Base-by-base conservation (phyloP, 2,329 filamentous ascomycete genomes). In the Akanthomyces lecanii region DNA sequence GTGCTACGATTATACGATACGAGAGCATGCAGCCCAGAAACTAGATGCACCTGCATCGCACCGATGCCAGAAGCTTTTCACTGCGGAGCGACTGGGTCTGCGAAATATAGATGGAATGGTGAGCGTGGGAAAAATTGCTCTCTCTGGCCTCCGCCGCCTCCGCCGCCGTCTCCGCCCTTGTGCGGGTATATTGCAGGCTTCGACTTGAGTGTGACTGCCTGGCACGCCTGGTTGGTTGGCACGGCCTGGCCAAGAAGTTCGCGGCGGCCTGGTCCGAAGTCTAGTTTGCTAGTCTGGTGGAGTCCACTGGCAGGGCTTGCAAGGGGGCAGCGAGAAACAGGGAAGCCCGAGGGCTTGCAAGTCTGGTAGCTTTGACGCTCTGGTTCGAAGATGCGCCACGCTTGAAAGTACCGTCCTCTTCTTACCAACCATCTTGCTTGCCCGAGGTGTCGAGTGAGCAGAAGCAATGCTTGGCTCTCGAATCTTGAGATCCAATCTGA, bases 211-310 rank as follows among this genome's bases (percentile, higher is more conserved):
- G 33, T 36, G 33, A 36, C 5, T 33, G 30, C 30, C 30, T 33
- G 30, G 30, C 30, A 21, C 21, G 21, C 21, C 21, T 21, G 21
- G 21, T 21, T 21, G 28, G 28, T 30, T 30, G 28, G 28, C 28
- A 30, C 28, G 28, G 28, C 33, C 16, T 11, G 36, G 23, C 21
- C 47, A 50, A 59, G 38, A 50, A 36, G 44, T 30, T 50, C 25
- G 38, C 38, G 25, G 38, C 47, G 38, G 57, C 47, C 25, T 44
- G 48, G 48, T 53, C 57, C 57, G 48, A 53, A 53, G 57, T 36
- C 57, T 53, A 50, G 28, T 25, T 59, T 36, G 33, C 57, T 53
- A 53, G 50, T 30, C 16, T n/a, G 16, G 50, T 53, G 50, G 50
- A n/a, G 50, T 11, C 25, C 25, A 14, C 23, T 38, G 12, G 30